Evolutionary conservation across 2,329 filamentous ascomycete species (phyloP), one percentile per base, ranked within the genome.

Genomic region (Apiospora rasikravindrae): DNA sequence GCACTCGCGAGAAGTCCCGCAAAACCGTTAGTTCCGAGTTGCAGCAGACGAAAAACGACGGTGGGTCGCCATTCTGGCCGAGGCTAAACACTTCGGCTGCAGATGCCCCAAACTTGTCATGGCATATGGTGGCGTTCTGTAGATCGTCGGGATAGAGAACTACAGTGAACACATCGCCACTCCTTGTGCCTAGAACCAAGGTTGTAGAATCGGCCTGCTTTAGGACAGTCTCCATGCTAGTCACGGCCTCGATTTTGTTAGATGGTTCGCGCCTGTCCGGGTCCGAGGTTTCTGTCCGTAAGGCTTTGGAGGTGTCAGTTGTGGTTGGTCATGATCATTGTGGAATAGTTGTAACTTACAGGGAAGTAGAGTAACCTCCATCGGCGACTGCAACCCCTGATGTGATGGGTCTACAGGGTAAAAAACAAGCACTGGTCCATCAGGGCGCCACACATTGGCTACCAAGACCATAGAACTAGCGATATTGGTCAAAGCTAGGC

Each of bases 151-250:
- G 49, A 33, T 74, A 64, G 7, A 79, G 73, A 14, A 71, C 64
- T 22, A 88, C 70, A 0, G 82, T 87, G 40, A 88, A 77, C 1
- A 90, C 77, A 47, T 88, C 83, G 1, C 89, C 89, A 71, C 86
- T 86, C 70, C 87, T 84, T 37, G 87, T 89, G 11, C 88, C 88
- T 11, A 84, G 76, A 5, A 85, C 76, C 1, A 89, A 69, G 19
- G 82, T 77, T 0, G 79, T 75, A 8, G 76, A 77, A 16, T 77
- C 73, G 1, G 70, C 57, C 3, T 73, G 74, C 70, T 82, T 78
- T 2, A 77, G 76, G 10, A 84, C 75, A 53, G 77, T 73, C 42
- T 82, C 81, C 47, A 89, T 81, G 70, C 85, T 88, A 11, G 85
- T 88, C 26, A 88, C 78, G 1, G 86, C 80, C 71, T 88, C 86